phyloP scores from a whole-genome alignment of 768 basidiomycete species.

The Dioszegia crocea region DNA sequence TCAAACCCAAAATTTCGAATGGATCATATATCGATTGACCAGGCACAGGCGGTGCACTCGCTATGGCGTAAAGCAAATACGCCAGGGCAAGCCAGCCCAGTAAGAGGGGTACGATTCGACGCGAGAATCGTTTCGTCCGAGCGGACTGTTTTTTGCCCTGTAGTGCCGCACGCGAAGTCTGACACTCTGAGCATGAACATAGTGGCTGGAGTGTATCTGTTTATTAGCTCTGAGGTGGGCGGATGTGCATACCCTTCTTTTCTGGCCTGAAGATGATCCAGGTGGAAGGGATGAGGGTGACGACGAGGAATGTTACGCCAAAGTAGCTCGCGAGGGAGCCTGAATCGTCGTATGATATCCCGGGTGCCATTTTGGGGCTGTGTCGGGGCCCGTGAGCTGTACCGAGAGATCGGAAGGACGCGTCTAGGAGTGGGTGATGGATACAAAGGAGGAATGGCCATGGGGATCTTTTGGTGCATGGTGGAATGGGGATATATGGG shows the following conservation, averaged over 20 bases:
- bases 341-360: constrained; percentile 51
- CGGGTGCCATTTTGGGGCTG: constrained; percentile 29
- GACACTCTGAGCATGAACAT: constrained; percentile 56
- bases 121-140: constrained; percentile 13
- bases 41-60: constrained; percentile 55
- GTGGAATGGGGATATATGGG: too few relatives aligned
- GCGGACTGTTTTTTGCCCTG: constrained; percentile 52
- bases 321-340: constrained; percentile 61
- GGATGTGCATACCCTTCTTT: constrained; percentile 56
- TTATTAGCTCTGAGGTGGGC: constrained; percentile 18
- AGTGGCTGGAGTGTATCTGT: constrained; percentile 56
- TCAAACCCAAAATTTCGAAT: constrained; percentile 82
- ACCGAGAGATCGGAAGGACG: background rate
- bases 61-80: constrained; percentile 64
- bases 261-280: constrained; percentile 48
- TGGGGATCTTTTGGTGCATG: too few relatives aligned
- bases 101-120: constrained; percentile 61
- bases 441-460: too few relatives aligned
- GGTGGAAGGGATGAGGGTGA: constrained; percentile 76
- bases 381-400: background rate
- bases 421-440: background rate
- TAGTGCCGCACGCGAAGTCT: constrained; percentile 52
- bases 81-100: constrained; percentile 72
- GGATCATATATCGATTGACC: constrained; percentile 80
- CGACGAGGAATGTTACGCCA: constrained; percentile 77